Conservation (phyloP, 192 early-diverging fungal species). For the Backusella macrospora region DNA sequence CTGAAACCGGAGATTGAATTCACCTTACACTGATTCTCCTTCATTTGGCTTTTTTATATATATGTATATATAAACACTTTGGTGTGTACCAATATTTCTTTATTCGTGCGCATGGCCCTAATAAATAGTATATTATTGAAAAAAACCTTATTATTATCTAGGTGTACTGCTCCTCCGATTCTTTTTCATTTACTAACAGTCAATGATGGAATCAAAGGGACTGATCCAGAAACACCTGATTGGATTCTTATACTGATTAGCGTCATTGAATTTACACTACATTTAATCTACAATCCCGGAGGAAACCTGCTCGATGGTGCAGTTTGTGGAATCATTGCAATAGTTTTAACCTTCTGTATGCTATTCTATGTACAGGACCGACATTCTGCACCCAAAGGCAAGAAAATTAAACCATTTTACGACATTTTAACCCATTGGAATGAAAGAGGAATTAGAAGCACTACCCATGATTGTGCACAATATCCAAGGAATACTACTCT, state of each 20-base stretch:
- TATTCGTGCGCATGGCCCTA: too few relatives aligned
- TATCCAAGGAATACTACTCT: neutral
- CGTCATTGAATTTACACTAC: neutral
- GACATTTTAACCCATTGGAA: slow-evolving; percentile 15
- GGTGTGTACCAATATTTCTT: too few relatives aligned
- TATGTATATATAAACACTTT: too few relatives aligned
- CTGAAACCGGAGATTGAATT: too few relatives aligned
- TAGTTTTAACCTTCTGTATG: slow-evolving; percentile 4
- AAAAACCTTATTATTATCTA: neutral
- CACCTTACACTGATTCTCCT: too few relatives aligned
- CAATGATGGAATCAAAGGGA: neutral
- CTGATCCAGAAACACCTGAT: neutral
- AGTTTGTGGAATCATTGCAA: neutral
- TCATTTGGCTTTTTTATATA: too few relatives aligned
- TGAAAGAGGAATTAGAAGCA: neutral
- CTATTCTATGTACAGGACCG: slow-evolving; percentile 3
- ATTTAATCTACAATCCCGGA: neutral
- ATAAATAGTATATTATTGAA: too few relatives aligned
- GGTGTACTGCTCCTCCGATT: neutral
- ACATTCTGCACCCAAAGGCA: neutral
- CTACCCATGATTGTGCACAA: neutral
- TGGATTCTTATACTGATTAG: slow-evolving; percentile 1
- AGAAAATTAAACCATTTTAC: slow-evolving; percentile 5
- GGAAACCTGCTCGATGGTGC: neutral
- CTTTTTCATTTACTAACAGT: neutral